phyloP scores from a whole-genome alignment of 1,139 yeast species.

The Yamadazyma spencermartinsiae region DNA sequence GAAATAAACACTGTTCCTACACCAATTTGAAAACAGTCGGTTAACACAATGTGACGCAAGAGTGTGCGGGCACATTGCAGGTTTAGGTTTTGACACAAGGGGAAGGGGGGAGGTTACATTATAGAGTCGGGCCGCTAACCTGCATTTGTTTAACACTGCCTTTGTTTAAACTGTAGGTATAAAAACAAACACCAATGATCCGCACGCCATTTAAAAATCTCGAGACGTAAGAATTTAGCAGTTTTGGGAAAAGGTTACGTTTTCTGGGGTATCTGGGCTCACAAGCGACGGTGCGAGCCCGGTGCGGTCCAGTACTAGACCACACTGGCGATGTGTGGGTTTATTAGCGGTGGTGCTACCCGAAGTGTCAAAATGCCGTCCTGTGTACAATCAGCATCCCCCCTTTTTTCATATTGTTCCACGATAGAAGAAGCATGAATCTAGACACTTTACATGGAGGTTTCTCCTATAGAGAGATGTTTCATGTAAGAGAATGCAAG shows the following conservation, averaged over 20 bases:
- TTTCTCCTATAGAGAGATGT: too few relatives aligned
- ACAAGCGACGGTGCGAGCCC: not conserved
- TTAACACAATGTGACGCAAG: not conserved
- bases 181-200: not conserved
- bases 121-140: too few relatives aligned
- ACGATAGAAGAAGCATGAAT: too few relatives aligned
- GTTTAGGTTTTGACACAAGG: too few relatives aligned
- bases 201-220: constrained; percentile 7
- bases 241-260: constrained; percentile 3
- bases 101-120: too few relatives aligned
- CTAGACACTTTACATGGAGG: too few relatives aligned
- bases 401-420: not conserved
- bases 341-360: too few relatives aligned
- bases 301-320: not conserved
- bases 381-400: not conserved
- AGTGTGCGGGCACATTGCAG: too few relatives aligned
- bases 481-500: too few relatives aligned
- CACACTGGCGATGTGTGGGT: too few relatives aligned
- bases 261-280: not conserved
- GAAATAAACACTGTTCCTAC: not conserved
- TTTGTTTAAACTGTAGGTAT: not conserved
- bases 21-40: too few relatives aligned
- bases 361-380: not conserved
- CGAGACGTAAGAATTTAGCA: constrained; percentile 9
- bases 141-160: not conserved